Evolutionary conservation across 2,329 filamentous ascomycete species (phyloP).

Genomic region (Aspergillus niger): DNA sequence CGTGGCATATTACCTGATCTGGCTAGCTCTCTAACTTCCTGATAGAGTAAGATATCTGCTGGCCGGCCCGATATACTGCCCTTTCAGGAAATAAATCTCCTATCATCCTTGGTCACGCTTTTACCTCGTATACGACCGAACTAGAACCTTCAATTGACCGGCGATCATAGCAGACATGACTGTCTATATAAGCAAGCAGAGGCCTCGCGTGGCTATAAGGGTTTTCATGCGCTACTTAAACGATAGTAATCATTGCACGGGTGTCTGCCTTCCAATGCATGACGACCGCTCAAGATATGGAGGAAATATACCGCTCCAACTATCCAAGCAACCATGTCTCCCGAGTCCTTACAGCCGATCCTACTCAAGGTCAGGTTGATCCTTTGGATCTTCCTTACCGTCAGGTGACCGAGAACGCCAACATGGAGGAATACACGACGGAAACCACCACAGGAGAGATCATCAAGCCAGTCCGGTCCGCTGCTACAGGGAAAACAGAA

Average conservation of each 20-base stretch:
- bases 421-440: constrained; percentile 67
- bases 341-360: constrained; percentile 29
- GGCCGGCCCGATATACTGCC: constrained; percentile 1
- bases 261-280: background rate
- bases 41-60: constrained; percentile 8
- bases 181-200: constrained; percentile 14
- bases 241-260: background rate
- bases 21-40: background rate
- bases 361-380: constrained; percentile 33
- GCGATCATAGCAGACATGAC: constrained; percentile 1
- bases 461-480: constrained; percentile 56
- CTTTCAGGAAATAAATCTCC: background rate
- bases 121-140: background rate
- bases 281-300: constrained; percentile 17
- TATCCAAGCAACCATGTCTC: constrained; percentile 18
- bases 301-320: constrained; percentile 2
- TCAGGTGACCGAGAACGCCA: constrained; percentile 61
- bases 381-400: constrained; percentile 65
- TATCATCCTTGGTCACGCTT: background rate
- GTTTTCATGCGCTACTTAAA: background rate
- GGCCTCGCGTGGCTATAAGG: constrained; percentile 2
- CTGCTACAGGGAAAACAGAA: constrained; percentile 54
- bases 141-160: background rate
- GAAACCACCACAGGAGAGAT: constrained; percentile 67
- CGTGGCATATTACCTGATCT: constrained; percentile 13